These are phyloP conservation scores for Ambrosiella cleistominuta DNA, from an alignment of 2,329 filamentous ascomycete species.

Conservation along the genomic window DNA sequence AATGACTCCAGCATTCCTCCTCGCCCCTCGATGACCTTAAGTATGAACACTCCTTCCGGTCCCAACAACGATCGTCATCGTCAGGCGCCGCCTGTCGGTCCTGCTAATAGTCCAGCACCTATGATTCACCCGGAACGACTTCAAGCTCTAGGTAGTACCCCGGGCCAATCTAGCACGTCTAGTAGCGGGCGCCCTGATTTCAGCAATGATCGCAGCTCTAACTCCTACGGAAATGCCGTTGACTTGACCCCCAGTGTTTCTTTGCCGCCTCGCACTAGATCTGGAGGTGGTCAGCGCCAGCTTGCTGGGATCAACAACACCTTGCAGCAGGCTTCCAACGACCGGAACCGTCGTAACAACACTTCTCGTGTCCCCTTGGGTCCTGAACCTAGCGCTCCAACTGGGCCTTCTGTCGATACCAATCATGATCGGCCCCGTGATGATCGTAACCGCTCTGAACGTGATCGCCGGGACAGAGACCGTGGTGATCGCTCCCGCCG, in stretches of 20 bases:
- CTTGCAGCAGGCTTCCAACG: constrained; percentile 31
- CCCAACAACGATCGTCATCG: constrained; percentile 9
- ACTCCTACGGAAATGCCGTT: constrained; percentile 1
- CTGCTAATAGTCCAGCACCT: neutral
- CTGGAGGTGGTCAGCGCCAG: neutral
- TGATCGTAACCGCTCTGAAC: constrained; percentile 26
- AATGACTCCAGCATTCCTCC: constrained; percentile 1
- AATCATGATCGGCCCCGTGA: constrained; percentile 20
- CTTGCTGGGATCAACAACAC: constrained; percentile 39
- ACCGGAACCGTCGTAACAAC: constrained; percentile 6
- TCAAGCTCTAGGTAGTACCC: neutral
- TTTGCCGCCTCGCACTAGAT: neutral
- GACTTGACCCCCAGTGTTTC: neutral
- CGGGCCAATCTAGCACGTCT: neutral
- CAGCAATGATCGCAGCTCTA: neutral
- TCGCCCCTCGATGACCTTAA: neutral
- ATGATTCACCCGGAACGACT: constrained; percentile 10
- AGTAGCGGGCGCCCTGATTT: neutral
- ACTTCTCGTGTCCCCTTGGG: neutral
- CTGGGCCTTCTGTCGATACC: constrained; percentile 20
- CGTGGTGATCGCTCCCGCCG: constrained; percentile 24
- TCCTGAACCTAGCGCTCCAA: constrained; percentile 4
- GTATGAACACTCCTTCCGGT: neutral
- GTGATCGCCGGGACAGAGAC: constrained; percentile 25
- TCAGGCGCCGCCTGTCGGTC: neutral